Evolutionary conservation across 345 rosid species (phyloP).

Genomic region (Mercurialis annua): DNA sequence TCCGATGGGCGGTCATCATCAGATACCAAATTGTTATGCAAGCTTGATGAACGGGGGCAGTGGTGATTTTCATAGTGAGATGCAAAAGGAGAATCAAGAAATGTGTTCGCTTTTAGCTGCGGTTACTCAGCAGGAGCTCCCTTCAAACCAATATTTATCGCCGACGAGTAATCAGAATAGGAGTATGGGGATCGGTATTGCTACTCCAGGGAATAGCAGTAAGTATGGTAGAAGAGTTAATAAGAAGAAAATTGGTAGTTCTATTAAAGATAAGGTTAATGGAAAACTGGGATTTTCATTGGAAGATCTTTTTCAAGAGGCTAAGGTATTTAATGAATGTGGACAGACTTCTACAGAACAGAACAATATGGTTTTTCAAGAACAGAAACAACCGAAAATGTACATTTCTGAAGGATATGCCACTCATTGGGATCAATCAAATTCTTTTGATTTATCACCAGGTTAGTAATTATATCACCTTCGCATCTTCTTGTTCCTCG

Average conservation of each 20-base stretch:
- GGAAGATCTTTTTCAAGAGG: slow-evolving; percentile 58
- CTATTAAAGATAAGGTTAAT: slow-evolving; percentile 1
- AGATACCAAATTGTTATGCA: slow-evolving; percentile 1
- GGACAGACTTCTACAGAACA: slow-evolving; percentile 29
- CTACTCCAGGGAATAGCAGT: not conserved
- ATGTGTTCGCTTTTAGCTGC: slow-evolving; percentile 22
- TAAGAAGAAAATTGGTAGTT: slow-evolving; percentile 14
- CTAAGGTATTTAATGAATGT: slow-evolving; percentile 33
- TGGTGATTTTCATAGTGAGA: slow-evolving; percentile 19
- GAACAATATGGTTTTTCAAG: slow-evolving; percentile 12
- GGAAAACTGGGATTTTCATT: slow-evolving; percentile 23
- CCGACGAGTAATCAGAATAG: slow-evolving; percentile 20
- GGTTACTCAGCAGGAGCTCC: slow-evolving; percentile 57
- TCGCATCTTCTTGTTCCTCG: not conserved
- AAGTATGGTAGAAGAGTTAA: slow-evolving; percentile 13
- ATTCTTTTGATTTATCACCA: slow-evolving; percentile 26
- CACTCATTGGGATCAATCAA: slow-evolving; percentile 24
- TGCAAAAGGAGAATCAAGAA: slow-evolving; percentile 23
- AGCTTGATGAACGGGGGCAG: not conserved
- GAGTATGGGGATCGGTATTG: slow-evolving; percentile 13
- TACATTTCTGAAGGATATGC: slow-evolving; percentile 18
- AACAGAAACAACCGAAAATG: slow-evolving; percentile 22
- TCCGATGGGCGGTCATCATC: slow-evolving; percentile 15
- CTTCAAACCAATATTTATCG: slow-evolving; percentile 57
- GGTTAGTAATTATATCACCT: slow-evolving; percentile 23